Evolutionary conservation across 192 early-diverging fungal species (phyloP), one percentile per base, ranked within the genome.

Genomic region (Backusella psychrophila): DNA sequence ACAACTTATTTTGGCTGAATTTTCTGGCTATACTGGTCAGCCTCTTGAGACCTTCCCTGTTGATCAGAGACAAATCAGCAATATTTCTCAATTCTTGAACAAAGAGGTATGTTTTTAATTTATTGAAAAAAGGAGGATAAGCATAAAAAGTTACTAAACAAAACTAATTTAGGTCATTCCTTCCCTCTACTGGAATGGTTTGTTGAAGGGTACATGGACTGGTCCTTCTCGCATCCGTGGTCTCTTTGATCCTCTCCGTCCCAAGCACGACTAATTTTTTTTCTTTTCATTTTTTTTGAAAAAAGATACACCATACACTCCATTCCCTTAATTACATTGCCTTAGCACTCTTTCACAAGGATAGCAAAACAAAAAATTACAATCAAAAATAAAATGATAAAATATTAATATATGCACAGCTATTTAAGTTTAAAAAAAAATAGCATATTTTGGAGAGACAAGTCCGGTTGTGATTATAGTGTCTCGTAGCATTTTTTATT

Each of bases 1-100:
- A 75, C 89, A 92, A 80, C 81, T 96, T 41, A 92, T 96, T 31
- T 86, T 96, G 73, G 95, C 95, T 46, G 95, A 96, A 78, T 96
- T 96, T 83, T 91, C 89, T 44, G 94, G 92, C 8, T 94, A 93
- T 81, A 87, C 89, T 34, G 89, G 87, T 17, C 66, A 84, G 41
- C 93, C 92, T 38, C 83, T 92, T 69, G 91, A 96, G 81, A 96
- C 95, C 6, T 94, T 95, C 86, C 91, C 93, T 49, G 86, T 93
- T 77, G 89, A 96, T 85, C 95, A 96, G 79, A 88, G 89, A 68
- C 84, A 87, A 70, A 91, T 93, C 81, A 85, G 88, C 59, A 82
- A 82, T n/a, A 83, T 88, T 26, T 87, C 88, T 26, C 93, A 95
- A 78, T 87, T 87, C 72, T 82, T 96, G 36, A 96, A 91, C 42